Base-by-base conservation (phyloP, 2,329 filamentous ascomycete genomes). In the Xylariaceae sp. region DNA sequence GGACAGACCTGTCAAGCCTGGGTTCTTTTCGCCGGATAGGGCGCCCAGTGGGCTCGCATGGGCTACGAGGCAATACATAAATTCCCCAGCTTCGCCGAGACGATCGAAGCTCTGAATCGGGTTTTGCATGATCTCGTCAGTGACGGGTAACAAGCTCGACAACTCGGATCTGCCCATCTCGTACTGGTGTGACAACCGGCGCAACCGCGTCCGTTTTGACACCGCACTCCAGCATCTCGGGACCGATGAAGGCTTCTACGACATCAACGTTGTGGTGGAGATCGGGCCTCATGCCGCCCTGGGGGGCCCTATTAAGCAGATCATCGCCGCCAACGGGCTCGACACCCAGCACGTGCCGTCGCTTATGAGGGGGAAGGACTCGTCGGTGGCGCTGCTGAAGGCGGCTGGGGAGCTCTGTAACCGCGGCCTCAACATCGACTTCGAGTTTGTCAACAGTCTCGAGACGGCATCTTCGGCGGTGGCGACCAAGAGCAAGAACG, bases 21-120 rank as follows among this genome's bases (percentile, higher is more conserved):
- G 1, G 43, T 45, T 15, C 40, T 53, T 1, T 55, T 55, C 34
- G 50, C 50, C 11, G 51, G 51, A 10, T 50, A 55, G 17, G 53
- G 53, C 21, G 47, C 53, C 4, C 52, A 56, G 38, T 56, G 52
- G 51, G 24, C 35, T 6, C 39, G 42, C 9, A 56, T 56, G 53
- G 53, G 48, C 4, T 37, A 23, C 14, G 36, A 44, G 12, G 34
- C 49, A 19, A 38, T 42, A 3, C 23, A 21, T 15, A 25, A 34
- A 12, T 42, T 39, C 23, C 32, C 42, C 2, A 17, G 32, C 5
- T 22, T 42, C 13, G 5, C 28, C 5, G 30, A 38, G 7, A 42
- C 43, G 2, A 35, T 43, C 17, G 26, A 38, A 8, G 26, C 31
- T 13, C 22, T 44, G 7, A 43, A 48, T 31, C 28, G 29, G 7